A percentile compares a stretch with the other conserved stretches of the same genome.
These are phyloP conservation scores for Lathyrus sativus DNA, from an alignment of 306 rosid genomes.

Conservation along the genomic window DNA sequence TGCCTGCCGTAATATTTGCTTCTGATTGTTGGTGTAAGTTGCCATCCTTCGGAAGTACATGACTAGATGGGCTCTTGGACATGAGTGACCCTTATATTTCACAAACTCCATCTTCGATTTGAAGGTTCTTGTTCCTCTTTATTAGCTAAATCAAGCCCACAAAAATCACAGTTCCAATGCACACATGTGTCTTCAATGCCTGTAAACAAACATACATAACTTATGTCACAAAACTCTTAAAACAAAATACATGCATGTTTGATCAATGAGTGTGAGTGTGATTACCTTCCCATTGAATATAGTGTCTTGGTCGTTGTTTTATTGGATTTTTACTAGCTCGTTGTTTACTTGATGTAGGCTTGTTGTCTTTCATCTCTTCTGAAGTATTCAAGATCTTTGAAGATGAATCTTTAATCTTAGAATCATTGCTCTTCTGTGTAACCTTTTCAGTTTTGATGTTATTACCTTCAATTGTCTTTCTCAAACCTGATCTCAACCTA, in stretches of 20 bases:
- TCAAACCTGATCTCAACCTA: neutral
- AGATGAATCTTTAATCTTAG: neutral
- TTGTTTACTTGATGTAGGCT: neutral
- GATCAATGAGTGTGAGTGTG: neutral
- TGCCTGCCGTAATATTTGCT: no score
- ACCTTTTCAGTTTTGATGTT: neutral
- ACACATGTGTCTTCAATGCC: neutral
- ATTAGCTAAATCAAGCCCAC: neutral
- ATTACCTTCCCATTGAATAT: constrained; percentile 5
- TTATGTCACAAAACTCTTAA: neutral
- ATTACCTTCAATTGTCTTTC: neutral
- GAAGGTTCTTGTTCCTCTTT: neutral
- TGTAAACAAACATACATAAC: neutral
- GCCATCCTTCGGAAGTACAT: no score
- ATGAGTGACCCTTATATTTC: no score
- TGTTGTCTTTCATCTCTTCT: neutral
- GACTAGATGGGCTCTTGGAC: no score
- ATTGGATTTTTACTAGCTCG: neutral
- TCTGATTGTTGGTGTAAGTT: no score
- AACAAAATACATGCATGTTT: no score
- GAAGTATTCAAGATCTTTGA: neutral
- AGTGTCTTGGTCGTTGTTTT: neutral
- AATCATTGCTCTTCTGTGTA: neutral
- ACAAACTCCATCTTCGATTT: neutral
- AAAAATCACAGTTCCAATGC: neutral